Conservation (phyloP, 257 asterid genomes). For the Ehretia macrophylla region DNA sequence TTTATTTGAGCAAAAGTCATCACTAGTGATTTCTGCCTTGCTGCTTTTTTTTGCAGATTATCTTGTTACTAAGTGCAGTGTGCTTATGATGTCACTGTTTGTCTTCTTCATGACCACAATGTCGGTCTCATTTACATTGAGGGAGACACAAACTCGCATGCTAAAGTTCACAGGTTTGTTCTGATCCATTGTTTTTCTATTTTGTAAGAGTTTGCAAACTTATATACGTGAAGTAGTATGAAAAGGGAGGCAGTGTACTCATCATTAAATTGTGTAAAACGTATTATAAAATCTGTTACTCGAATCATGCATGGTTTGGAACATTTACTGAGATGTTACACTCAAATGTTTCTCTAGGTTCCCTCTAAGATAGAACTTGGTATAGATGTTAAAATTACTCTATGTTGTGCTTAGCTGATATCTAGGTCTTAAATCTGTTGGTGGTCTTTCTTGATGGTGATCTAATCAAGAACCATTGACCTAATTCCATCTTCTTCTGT, state of each 20-base stretch:
- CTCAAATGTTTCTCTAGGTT: too few relatives aligned
- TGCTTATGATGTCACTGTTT: slow-evolving; percentile 96
- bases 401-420: too few relatives aligned
- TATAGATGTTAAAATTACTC: too few relatives aligned
- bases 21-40: not conserved
- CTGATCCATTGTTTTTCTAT: not conserved
- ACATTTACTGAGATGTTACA: too few relatives aligned
- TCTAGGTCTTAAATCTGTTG: too few relatives aligned
- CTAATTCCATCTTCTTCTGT: too few relatives aligned
- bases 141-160: slow-evolving; percentile 99
- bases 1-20: too few relatives aligned
- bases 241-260: slow-evolving; percentile 40
- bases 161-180: slow-evolving; percentile 92
- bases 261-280: not conserved
- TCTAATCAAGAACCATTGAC: too few relatives aligned
- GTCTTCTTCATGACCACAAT: slow-evolving; percentile 99
- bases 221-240: slow-evolving; percentile 1
- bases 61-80: slow-evolving; percentile 96
- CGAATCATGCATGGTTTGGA: not conserved
- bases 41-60: slow-evolving; percentile 63
- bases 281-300: slow-evolving; percentile 16
- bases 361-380: too few relatives aligned
- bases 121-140: slow-evolving; percentile 97
- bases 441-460: too few relatives aligned
- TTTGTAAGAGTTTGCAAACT: not conserved